These are phyloP conservation scores for Ilyonectria robusta DNA, from an alignment of 2,329 filamentous ascomycete genomes.

Conservation along the genomic window DNA sequence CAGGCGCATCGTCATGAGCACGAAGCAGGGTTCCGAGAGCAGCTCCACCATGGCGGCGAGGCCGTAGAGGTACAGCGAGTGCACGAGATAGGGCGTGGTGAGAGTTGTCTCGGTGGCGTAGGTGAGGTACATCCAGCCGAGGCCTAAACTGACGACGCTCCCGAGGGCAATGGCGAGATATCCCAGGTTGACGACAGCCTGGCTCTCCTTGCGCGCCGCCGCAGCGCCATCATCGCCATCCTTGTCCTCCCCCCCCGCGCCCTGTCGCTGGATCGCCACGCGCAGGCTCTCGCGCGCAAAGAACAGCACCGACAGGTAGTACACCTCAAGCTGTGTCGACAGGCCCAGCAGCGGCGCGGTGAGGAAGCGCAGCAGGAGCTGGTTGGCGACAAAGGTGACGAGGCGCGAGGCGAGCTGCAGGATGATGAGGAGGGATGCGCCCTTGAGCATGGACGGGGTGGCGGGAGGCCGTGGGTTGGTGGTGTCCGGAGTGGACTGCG, in stretches of 20 bases:
- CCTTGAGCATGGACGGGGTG: conserved; percentile 67
- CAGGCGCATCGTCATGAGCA: conserved; percentile 85
- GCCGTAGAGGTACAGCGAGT: conserved; percentile 68
- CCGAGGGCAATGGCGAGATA: conserved; percentile 84
- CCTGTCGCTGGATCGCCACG: conserved; percentile 88
- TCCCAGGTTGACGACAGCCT: conserved; percentile 89
- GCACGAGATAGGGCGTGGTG: conserved; percentile 74
- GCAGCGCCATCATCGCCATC: conserved; percentile 29
- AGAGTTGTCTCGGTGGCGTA: conserved; percentile 63
- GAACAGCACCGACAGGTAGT: conserved; percentile 92
- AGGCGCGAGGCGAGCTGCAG: conserved; percentile 90
- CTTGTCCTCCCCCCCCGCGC: conserved; percentile 37
- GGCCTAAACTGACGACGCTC: conserved; percentile 70
- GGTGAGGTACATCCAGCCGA: conserved; percentile 78
- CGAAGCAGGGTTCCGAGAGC: conserved; percentile 89
- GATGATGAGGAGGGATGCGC: conserved; percentile 87
- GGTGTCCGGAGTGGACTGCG: background rate
- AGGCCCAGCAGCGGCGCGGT: conserved; percentile 89
- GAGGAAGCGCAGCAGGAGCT: conserved; percentile 88
- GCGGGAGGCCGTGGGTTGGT: background rate
- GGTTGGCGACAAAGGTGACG: conserved; percentile 92
- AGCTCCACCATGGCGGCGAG: conserved; percentile 79
- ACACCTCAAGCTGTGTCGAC: conserved; percentile 91
- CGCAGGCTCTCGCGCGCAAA: conserved; percentile 93
- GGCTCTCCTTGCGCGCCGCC: conserved; percentile 61